phyloP scores from a whole-genome alignment of 257 asterid genomes.

The Voacanga thouarsii region DNA sequence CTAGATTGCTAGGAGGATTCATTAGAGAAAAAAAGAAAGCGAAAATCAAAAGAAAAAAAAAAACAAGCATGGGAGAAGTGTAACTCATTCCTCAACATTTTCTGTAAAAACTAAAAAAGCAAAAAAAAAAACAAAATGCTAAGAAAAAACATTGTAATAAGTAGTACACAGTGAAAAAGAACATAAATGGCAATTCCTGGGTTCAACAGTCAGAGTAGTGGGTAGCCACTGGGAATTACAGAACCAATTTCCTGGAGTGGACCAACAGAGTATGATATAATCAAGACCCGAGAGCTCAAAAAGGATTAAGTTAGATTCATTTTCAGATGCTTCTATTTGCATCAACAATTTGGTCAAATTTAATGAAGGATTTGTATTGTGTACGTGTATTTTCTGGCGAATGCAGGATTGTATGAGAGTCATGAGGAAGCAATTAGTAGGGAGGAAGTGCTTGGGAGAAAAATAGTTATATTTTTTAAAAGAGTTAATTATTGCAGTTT shows the following conservation, averaged over 20 bases:
- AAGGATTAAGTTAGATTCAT: constrained; percentile 15
- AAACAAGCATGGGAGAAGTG: constrained; percentile 1
- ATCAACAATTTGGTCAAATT: neutral
- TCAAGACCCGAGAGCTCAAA: constrained; percentile 25
- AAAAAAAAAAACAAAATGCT: neutral
- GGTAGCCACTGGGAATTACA: constrained; percentile 24
- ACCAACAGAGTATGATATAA: constrained; percentile 24
- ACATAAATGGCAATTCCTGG: constrained; percentile 20
- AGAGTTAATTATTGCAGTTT: neutral
- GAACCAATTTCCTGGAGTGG: constrained; percentile 35
- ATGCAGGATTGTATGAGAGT: constrained; percentile 76
- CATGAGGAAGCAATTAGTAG: constrained; percentile 84
- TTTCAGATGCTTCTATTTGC: neutral
- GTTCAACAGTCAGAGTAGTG: constrained; percentile 14
- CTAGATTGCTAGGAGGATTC: constrained; percentile 4
- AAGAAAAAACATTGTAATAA: neutral
- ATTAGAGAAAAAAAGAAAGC: neutral
- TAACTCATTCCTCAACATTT: constrained; percentile 2
- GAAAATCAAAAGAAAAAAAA: neutral
- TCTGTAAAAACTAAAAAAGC: too few species aligned
- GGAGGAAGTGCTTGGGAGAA: constrained; percentile 94
- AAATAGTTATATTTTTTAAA: neutral
- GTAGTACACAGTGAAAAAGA: constrained; percentile 4
- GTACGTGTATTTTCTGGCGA: constrained; percentile 61
- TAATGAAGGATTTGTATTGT: constrained; percentile 13